Conservation (phyloP, 139 green algal genomes). For the Closterium sp. region DNA sequence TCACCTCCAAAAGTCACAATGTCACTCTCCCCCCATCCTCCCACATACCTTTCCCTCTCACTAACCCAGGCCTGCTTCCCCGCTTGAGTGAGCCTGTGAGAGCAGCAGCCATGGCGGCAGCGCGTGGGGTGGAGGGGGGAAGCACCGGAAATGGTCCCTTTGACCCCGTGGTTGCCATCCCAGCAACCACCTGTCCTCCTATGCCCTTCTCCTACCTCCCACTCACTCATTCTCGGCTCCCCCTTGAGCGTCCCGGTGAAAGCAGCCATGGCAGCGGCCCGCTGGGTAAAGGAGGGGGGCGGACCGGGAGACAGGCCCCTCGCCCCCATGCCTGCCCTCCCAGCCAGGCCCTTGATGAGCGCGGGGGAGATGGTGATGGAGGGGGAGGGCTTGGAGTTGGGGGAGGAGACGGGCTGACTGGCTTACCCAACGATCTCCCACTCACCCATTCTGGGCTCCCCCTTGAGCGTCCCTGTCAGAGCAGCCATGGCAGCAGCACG, state of each 20-base stretch:
- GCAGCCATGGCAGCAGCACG: constrained; percentile 34
- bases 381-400: not conserved
- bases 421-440: no score
- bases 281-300: not conserved
- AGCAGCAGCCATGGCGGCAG: not conserved
- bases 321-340: not conserved
- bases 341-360: not conserved
- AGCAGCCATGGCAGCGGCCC: not conserved
- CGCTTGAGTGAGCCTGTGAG: no score
- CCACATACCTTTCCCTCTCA: no score
- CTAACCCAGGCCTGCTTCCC: no score
- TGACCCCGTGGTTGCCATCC: no score
- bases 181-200: no score
- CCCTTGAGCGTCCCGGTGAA: not conserved
- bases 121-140: not conserved
- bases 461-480: constrained; percentile 12
- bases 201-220: no score
- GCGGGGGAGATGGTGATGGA: not conserved
- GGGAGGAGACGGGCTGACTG: no score
- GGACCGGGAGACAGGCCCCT: not conserved
- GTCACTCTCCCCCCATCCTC: no score
- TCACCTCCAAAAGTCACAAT: no score
- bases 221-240: not conserved
- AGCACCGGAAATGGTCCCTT: no score
- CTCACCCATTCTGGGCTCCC: not conserved